Percentiles rank a stretch among this genome's conserved stretches.
These are phyloP conservation scores for Jamesozyma hellenica DNA, from an alignment of 805 yeast species.

Conservation along the genomic window DNA sequence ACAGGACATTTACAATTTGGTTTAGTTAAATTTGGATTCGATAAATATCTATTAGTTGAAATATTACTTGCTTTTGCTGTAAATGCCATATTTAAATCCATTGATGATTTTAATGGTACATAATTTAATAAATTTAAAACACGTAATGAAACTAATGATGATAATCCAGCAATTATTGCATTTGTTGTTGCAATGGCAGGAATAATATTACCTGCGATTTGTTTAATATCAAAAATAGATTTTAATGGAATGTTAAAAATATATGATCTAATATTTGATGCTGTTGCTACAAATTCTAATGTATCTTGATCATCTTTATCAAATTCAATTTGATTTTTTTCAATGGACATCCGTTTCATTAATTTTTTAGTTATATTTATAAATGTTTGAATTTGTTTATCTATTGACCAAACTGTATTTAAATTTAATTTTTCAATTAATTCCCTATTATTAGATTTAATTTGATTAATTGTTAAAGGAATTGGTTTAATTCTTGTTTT, in stretches of 20 bases:
- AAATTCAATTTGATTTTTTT: constrained; percentile 42
- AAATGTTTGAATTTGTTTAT: constrained; percentile 56
- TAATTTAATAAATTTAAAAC: constrained; percentile 32
- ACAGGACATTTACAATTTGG: constrained; percentile 70
- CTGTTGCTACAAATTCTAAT: constrained; percentile 73
- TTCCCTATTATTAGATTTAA: neutral
- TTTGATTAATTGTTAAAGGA: constrained; percentile 35
- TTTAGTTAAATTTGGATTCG: constrained; percentile 47
- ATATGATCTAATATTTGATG: constrained; percentile 67
- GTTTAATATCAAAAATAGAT: constrained; percentile 79
- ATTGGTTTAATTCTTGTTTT: constrained; percentile 57
- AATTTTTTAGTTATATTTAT: constrained; percentile 39
- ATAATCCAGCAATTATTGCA: constrained; percentile 87
- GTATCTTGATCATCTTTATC: constrained; percentile 96
- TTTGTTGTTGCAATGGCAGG: constrained; percentile 98
- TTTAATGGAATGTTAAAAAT: constrained; percentile 62
- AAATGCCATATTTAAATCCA: constrained; percentile 37
- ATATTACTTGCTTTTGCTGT: constrained; percentile 41
- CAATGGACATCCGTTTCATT: constrained; percentile 36
- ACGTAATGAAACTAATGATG: constrained; percentile 63
- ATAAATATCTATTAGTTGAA: constrained; percentile 43
- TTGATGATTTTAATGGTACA: constrained; percentile 29
- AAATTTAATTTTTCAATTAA: constrained; percentile 17
- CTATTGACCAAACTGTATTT: constrained; percentile 46
- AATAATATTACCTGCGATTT: constrained; percentile 93